These are phyloP conservation scores for Conticribra guillardii DNA, from an alignment of 108 stramenopile genomes.

Conservation along the genomic window DNA sequence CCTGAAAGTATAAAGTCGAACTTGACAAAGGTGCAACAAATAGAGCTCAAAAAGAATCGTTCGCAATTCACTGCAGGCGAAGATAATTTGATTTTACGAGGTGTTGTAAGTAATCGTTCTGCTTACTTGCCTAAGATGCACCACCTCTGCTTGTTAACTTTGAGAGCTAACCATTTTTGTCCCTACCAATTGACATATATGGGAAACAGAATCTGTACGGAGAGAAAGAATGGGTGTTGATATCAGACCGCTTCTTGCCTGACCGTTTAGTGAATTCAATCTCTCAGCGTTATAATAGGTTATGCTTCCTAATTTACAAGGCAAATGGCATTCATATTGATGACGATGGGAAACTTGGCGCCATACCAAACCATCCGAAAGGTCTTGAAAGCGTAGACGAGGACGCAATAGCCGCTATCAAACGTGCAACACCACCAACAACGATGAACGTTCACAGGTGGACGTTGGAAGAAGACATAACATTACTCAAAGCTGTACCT, in stretches of 20 bases:
- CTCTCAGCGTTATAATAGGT: conserved; percentile 81
- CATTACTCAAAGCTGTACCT: conserved; percentile 79
- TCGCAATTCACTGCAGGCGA: conserved; percentile 82
- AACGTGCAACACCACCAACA: conserved; percentile 70
- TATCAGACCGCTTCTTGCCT: conserved; percentile 84
- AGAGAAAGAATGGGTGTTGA: conserved; percentile 88
- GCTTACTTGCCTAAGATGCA: background rate
- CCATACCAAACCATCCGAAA: conserved; percentile 52
- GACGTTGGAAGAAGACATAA: conserved; percentile 85
- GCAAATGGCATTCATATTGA: conserved; percentile 77
- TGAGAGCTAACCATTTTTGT: no score
- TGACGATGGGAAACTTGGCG: conserved; percentile 70
- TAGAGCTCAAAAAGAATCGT: conserved; percentile 60
- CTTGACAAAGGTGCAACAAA: conserved; percentile 54
- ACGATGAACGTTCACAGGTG: conserved; percentile 88
- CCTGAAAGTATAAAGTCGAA: conserved; percentile 52
- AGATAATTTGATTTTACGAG: conserved; percentile 68
- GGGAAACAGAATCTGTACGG: conserved; percentile 68
- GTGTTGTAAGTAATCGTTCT: conserved; percentile 38
- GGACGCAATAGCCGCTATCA: conserved; percentile 41
- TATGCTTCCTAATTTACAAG: conserved; percentile 82
- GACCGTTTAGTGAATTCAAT: conserved; percentile 78
- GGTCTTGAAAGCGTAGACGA: conserved; percentile 58
- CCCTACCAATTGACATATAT: no score
- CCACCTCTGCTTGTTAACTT: no score